Base-by-base conservation (phyloP, 768 basidiomycete genomes). In the Dendrothele bispora region DNA sequence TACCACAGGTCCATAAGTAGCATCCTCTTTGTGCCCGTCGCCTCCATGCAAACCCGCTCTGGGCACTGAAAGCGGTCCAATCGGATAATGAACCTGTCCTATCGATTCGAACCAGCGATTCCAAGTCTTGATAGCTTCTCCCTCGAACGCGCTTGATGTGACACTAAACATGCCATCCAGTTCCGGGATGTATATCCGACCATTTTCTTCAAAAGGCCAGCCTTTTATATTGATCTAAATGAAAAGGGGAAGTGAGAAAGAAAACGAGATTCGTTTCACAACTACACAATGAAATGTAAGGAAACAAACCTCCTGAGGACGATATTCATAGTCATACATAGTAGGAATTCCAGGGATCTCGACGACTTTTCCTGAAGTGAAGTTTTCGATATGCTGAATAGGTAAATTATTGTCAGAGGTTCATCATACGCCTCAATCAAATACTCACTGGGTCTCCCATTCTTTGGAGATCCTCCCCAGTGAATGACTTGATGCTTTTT, bases 281-380 rank as follows among this genome's bases (percentile, higher is more conserved):
- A n/a, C n/a, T n/a, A n/a, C n/a, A n/a, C n/a, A 25, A 25, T 39
- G 40, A 18, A 38, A 29, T 40, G 29, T 17, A 24, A 41, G 18
- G 5, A 17, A 27, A 47, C 4, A 25, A 30, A 47, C 46, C 37
- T 39, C 38, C 39, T 47, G 46, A 7, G 46, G 46, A 39, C 6
- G 14, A 24, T 29, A 47, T 21, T 47, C 46, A 28, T 47, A 39
- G 28, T 47, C 46, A 39, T 47, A 47, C 37, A 39, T 47, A 3
- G 38, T 15, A 39, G 46, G 46, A 39, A 39, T 29, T 8, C 46
- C 46, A 1, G 46, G 46, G 18, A 47, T 20, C 12, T 22, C 5
- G 17, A 46, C 8, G 15, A 46, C 18, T 28, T 27, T 7, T 21
- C 45, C 46, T 24, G 38, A 38, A 32, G 48, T 52, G 21, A 28